Base-by-base conservation (phyloP, 2,329 filamentous ascomycete genomes). In the Fusarium sp. region DNA sequence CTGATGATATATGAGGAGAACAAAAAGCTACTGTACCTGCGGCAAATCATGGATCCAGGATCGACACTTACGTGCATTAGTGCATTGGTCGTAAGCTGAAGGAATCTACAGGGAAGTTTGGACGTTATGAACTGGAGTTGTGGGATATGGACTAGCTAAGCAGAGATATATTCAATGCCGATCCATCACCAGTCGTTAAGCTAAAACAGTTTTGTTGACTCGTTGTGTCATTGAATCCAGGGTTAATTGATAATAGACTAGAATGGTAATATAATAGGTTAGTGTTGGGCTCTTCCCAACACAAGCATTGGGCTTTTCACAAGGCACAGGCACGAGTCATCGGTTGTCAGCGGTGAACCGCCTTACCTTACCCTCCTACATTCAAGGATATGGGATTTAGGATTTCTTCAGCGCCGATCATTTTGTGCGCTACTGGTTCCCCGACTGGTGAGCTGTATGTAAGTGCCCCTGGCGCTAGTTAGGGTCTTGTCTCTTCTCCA, bases 1-100 rank as follows among this genome's bases (percentile, higher is more conserved):
- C 21, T 43, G 35, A 31, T 69, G 55, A 66, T 68, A 65, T 68
- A 65, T 44, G 26, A 44, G 13, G 7, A n/a, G n/a, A n/a, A n/a
- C n/a, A n/a, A n/a, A n/a, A n/a, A n/a, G n/a, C n/a, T n/a, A 43
- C 15, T 52, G 43, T 13, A 61, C 31, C 21, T 21, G 28, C 28
- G 37, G 43, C 21, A 63, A 49, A 58, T 53, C 46, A 35, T 31
- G 41, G 35, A 24, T 21, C 21, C 31, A 24, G 29, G 66, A 66
- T 66, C 61, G 15, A 33, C 61, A 49, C 28, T 15, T 53, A 15
- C 35, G 31, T 52, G 66, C 47, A 41, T 33, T 33, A 41, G 53
- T 38, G 55, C 38, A 58, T 47, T 35, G 55, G 55, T 47, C 33
- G 38, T 33, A 53, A 38, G 60, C 43, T 38, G 33, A 38, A 21